Percentiles rank a stretch among this genome's conserved stretches.
Conservation (phyloP, 179 eudicot species). For the Pouteria campechiana region DNA sequence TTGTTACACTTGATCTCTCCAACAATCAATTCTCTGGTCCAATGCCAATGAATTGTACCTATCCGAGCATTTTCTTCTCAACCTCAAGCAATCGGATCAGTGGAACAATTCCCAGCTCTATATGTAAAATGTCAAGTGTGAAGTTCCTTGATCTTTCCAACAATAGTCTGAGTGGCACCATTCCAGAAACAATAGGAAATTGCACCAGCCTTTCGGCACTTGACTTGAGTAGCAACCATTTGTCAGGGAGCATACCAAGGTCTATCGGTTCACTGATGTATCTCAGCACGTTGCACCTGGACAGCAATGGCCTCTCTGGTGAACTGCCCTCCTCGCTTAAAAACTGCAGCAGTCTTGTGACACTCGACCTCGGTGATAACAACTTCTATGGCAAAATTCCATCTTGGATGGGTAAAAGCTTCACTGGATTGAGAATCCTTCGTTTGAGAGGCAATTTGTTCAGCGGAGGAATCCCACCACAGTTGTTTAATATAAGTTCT, state of each 20-base stretch:
- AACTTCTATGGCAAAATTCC: constrained; percentile 13
- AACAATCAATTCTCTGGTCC: constrained; percentile 17
- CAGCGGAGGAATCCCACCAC: constrained; percentile 8
- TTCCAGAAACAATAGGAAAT: constrained; percentile 15
- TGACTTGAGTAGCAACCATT: background rate
- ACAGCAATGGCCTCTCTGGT: constrained; percentile 14
- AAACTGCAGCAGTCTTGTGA: constrained; percentile 17
- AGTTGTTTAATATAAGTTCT: constrained; percentile 10
- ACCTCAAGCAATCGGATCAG: background rate
- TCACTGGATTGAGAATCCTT: constrained; percentile 16
- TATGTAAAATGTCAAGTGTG: constrained; percentile 2
- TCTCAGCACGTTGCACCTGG: constrained; percentile 19
- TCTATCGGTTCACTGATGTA: constrained; percentile 13
- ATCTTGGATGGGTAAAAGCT: constrained; percentile 10
- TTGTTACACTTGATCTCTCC: constrained; percentile 2
- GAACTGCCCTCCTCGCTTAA: constrained; percentile 13
- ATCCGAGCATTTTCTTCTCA: too few species aligned
- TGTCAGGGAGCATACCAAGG: constrained; percentile 8
- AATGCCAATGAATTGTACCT: too few species aligned
- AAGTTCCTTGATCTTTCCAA: constrained; percentile 12
- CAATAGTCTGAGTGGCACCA: constrained; percentile 11
- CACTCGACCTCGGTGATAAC: constrained; percentile 19
- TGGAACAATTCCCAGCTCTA: background rate
- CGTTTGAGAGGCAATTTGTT: constrained; percentile 15
- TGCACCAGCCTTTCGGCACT: constrained; percentile 1